phyloP scores from a whole-genome alignment of 192 early-diverging fungal genomes.

The Entomortierella beljakovae region DNA sequence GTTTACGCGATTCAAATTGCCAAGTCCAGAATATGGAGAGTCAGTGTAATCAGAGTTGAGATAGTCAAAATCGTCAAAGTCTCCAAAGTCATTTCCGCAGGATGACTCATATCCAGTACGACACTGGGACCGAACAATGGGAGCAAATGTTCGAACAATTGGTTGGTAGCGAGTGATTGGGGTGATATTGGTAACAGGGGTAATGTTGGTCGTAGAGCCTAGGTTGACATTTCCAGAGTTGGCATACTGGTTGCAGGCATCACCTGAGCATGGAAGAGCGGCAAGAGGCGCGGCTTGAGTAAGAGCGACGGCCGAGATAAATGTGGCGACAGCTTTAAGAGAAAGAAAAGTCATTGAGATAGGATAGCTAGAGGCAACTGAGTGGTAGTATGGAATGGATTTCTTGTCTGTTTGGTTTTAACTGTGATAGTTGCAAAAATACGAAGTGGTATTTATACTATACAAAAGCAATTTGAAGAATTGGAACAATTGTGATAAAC shows the following conservation, averaged over 20 bases:
- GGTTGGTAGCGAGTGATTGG: constrained; percentile 48
- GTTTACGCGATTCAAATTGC: neutral
- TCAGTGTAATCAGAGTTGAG: neutral
- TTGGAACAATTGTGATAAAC: constrained; percentile 1
- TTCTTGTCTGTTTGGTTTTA: no score
- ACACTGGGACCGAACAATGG: constrained; percentile 36
- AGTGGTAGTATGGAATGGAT: no score
- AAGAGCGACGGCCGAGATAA: constrained; percentile 12
- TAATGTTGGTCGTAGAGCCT: constrained; percentile 26
- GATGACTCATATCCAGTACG: constrained; percentile 2
- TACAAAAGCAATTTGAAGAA: no score
- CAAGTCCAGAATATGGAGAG: neutral
- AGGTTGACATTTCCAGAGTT: constrained; percentile 13
- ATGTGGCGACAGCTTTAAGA: constrained; percentile 17
- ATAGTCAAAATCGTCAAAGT: neutral
- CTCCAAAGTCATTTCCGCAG: neutral
- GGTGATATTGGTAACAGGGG: constrained; percentile 25
- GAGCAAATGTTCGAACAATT: constrained; percentile 24
- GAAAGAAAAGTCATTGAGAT: constrained; percentile 12
- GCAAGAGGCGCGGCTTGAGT: constrained; percentile 27
- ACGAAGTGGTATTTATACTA: neutral
- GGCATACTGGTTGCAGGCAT: constrained; percentile 20
- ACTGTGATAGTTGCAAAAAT: no score
- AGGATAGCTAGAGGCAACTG: neutral
- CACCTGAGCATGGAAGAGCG: constrained; percentile 14